phyloP scores from a whole-genome alignment of 257 asterid species.

The Ehretia macrophylla region DNA sequence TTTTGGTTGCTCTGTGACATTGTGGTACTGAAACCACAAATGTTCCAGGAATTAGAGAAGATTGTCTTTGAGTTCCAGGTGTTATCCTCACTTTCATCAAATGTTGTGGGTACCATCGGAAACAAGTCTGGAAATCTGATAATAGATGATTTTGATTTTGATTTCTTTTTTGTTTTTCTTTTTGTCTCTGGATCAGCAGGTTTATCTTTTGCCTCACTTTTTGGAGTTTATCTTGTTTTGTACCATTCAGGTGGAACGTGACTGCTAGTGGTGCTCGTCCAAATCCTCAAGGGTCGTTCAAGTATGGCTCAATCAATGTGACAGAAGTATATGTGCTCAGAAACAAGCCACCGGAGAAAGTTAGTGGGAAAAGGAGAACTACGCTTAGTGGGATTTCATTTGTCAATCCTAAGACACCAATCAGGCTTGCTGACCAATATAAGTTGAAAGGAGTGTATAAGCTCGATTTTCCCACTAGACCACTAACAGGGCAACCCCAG shows the following conservation, averaged over 20 bases:
- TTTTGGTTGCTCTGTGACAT: too few species aligned
- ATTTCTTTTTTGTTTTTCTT: too few species aligned
- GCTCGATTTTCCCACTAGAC: conserved; percentile 84
- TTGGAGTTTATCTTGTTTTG: not conserved
- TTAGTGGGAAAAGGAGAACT: conserved; percentile 60
- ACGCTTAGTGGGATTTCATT: conserved; percentile 82
- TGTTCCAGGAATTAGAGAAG: too few species aligned
- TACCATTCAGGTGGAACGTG: conserved; percentile 76
- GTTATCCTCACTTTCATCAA: not conserved
- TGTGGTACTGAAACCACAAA: too few species aligned
- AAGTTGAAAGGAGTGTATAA: conserved; percentile 73
- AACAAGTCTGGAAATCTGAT: too few species aligned
- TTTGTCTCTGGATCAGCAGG: not conserved
- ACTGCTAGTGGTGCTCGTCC: conserved; percentile 99
- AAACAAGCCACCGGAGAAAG: conserved; percentile 61
- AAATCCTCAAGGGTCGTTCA: conserved; percentile 94
- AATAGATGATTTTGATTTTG: too few species aligned
- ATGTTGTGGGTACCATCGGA: conserved; percentile 16
- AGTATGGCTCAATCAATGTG: conserved; percentile 93
- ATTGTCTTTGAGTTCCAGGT: too few species aligned
- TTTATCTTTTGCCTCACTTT: not conserved
- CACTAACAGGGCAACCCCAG: conserved; percentile 67
- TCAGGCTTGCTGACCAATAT: conserved; percentile 78
- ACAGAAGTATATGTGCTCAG: conserved; percentile 72
- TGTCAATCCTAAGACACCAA: conserved; percentile 77